Evolutionary conservation across 2,329 filamentous ascomycete species (phyloP), one percentile per base, ranked within the genome.

Genomic region (Alternaria solani): DNA sequence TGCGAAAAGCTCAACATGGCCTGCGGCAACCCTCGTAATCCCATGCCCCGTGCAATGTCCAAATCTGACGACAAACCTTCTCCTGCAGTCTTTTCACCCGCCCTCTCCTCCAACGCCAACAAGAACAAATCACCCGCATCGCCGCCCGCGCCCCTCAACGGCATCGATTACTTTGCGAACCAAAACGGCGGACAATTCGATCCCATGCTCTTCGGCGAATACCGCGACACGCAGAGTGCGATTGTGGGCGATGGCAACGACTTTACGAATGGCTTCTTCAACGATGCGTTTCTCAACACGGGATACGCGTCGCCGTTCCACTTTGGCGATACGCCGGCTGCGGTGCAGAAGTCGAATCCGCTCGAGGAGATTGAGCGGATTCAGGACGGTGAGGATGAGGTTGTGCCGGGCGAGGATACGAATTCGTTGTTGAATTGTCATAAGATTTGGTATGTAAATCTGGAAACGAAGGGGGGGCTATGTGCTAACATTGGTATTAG

Each of bases 101-200:
- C 16, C 6, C 16, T 16, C 0, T n/a, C 16, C 34, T 7, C 34
- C 16, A n/a, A 14, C 34, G n/a, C n/a, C 34, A 38, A 38, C 34
- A n/a, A n/a, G 4, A 38, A 38, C 16, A 76, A 76, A 58, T 69
- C 74, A 11, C 70, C 75, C 57, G 67, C 68, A 41, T 61, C 72
- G 57, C 62, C 68, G 41, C 60, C 44, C 75, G 79, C 52, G 80
- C 86, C 54, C 86, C 87, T 20, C 52, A 80, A 86, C 54, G 86
- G 87, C 67, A 84, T 93, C 69, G 89, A 92, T 75, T 94, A 90
- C 87, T 83, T 95, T 51, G 86, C 89, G 39, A 89, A 90, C 70
- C 91, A 96, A 75, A 94, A 93, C 70, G 89, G 90, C 58, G 92
- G 92, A 57, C 88, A 91, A 65, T 97, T 98, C 71, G 94, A 98